Evolutionary conservation across 2,329 filamentous ascomycete genomes (phyloP).

Genomic region (Curvularia lunata): DNA sequence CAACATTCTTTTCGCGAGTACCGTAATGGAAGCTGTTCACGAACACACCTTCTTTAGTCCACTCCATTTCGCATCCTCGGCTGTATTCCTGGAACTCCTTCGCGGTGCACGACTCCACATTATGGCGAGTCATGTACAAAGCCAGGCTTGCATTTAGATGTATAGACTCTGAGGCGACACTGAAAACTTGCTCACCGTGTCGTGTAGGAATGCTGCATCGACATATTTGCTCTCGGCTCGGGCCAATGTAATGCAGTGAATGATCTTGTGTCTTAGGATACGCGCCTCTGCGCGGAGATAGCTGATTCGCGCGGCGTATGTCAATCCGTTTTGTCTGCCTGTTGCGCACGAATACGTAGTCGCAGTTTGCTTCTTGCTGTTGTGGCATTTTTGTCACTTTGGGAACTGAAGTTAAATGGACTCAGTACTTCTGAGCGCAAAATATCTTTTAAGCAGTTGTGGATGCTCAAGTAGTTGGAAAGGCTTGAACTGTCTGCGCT

Average conservation of each 20-base stretch:
- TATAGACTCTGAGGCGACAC: conserved; percentile 8
- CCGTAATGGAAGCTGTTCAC: conserved; percentile 25
- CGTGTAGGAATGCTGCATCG: conserved; percentile 6
- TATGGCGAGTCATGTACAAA: conserved; percentile 20
- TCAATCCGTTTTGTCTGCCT: conserved; percentile 1
- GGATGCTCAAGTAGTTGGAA: not conserved
- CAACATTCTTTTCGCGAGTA: conserved; percentile 10
- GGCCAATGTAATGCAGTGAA: conserved; percentile 14
- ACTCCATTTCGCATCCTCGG: conserved; percentile 1
- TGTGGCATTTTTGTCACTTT: not conserved
- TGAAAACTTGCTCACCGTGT: conserved; percentile 1
- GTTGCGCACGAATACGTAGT: not conserved
- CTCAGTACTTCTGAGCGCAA: not conserved
- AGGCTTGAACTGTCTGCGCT: not conserved
- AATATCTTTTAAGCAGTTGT: not conserved
- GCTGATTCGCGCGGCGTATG: conserved; percentile 2
- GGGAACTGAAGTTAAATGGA: not conserved
- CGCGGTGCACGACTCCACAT: conserved; percentile 9
- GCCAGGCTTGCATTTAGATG: conserved; percentile 11
- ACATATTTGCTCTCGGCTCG: conserved; percentile 5
- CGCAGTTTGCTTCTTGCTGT: not conserved
- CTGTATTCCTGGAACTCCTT: conserved; percentile 1
- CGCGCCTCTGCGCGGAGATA: not conserved
- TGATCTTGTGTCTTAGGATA: not conserved
- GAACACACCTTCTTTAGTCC: conserved; percentile 9